phyloP scores from a whole-genome alignment of 768 basidiomycete genomes.

The Sarcomyxa edulis region DNA sequence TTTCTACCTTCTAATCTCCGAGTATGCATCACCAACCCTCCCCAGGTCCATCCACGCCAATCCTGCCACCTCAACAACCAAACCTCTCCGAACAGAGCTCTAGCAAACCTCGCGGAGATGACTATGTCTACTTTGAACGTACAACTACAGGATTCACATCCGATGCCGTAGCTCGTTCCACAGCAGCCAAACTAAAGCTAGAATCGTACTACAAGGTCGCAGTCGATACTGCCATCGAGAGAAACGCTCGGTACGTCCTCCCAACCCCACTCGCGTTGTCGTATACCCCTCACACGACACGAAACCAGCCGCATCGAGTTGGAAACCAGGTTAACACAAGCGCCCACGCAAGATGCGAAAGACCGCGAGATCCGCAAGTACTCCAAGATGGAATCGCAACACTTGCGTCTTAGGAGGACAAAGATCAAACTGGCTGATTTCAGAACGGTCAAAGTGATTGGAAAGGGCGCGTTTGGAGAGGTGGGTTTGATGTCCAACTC shows the following conservation, averaged over 20 bases:
- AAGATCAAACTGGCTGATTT: constrained; percentile 93
- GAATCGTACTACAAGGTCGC: constrained; percentile 98
- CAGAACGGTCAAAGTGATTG: constrained; percentile 95
- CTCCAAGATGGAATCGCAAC: constrained; percentile 82
- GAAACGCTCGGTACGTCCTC: constrained; percentile 74
- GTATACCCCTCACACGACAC: constrained; percentile 5
- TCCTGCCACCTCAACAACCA: constrained; percentile 26
- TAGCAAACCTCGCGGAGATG: constrained; percentile 38
- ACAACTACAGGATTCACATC: constrained; percentile 78
- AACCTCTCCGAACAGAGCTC: constrained; percentile 26
- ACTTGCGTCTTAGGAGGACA: constrained; percentile 87
- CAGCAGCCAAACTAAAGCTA: constrained; percentile 92
- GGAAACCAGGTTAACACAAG: constrained; percentile 78
- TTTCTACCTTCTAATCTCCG: constrained; percentile 7
- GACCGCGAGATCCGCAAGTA: constrained; percentile 85
- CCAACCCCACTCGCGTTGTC: background rate
- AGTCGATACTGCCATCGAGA: constrained; percentile 92
- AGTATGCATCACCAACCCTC: constrained; percentile 30
- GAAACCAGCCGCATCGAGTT: constrained; percentile 75
- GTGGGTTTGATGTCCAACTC: constrained; percentile 35
- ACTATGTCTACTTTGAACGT: constrained; percentile 92
- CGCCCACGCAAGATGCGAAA: constrained; percentile 74
- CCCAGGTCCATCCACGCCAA: constrained; percentile 28
- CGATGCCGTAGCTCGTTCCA: constrained; percentile 83
- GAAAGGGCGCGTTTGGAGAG: constrained; percentile 98